Evolutionary conservation across 2,329 filamentous ascomycete species (phyloP).

Genomic region (Aphanocladium album): DNA sequence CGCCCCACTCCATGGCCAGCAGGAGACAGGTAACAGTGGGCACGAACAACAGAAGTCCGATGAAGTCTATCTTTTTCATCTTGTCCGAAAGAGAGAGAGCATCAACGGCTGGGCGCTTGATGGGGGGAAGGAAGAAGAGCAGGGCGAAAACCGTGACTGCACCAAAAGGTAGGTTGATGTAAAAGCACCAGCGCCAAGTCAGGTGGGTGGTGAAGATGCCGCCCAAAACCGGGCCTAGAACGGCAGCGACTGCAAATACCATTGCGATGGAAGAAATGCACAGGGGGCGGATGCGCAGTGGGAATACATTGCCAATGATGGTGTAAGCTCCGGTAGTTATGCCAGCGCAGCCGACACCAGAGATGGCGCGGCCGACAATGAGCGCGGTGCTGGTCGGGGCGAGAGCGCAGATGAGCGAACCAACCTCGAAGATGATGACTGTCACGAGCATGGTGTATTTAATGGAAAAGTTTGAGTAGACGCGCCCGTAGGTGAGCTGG

Average conservation of each 20-base stretch:
- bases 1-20: conserved; percentile 40
- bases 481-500: conserved; percentile 34
- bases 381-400: conserved; percentile 16
- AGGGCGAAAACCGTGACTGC: conserved; percentile 20
- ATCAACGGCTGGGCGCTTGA: background rate
- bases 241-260: conserved; percentile 17
- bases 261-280: background rate
- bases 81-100: background rate
- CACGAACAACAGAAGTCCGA: conserved; percentile 14
- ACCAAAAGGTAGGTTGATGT: conserved; percentile 25
- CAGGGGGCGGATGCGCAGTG: background rate
- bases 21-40: conserved; percentile 30
- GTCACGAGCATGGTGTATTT: conserved; percentile 36
- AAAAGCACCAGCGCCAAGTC: conserved; percentile 26
- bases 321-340: conserved; percentile 12
- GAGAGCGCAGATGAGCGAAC: conserved; percentile 12
- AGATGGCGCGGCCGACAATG: conserved; percentile 18
- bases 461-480: conserved; percentile 39
- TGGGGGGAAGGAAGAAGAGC: conserved; percentile 19
- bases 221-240: conserved; percentile 24
- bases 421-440: conserved; percentile 33
- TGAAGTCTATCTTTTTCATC: conserved; percentile 20
- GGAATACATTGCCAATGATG: background rate
- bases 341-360: conserved; percentile 16
- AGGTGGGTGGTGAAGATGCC: conserved; percentile 22